phyloP scores from a whole-genome alignment of 2,329 filamentous ascomycete species.

The Penicillium aurantiogriseum region DNA sequence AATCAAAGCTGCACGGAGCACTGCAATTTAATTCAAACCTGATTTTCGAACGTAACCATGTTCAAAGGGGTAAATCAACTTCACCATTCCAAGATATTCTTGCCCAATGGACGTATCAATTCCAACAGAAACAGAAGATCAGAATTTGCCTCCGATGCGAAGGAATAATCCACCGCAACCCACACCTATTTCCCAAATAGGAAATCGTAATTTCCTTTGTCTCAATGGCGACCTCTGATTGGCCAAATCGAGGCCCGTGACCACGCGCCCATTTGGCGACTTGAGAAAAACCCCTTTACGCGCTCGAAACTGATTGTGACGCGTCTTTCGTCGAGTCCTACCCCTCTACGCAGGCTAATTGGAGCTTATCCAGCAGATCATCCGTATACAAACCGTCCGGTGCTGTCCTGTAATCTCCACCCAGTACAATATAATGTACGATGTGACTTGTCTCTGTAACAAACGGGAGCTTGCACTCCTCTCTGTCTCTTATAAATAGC shows the following conservation, averaged over 20 bases:
- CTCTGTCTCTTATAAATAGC: slow-evolving; percentile 4
- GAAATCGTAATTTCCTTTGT: slow-evolving; percentile 14
- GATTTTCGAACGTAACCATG: background rate
- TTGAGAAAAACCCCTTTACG: slow-evolving; percentile 32
- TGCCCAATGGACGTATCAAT: background rate
- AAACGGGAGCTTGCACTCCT: background rate
- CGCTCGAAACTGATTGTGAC: slow-evolving; percentile 29
- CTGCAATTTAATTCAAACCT: background rate
- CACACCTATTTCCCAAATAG: background rate
- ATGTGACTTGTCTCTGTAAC: slow-evolving; percentile 1
- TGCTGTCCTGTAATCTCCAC: background rate
- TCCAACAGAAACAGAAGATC: background rate
- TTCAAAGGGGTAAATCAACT: background rate
- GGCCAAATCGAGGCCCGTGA: slow-evolving; percentile 32
- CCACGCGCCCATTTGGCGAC: slow-evolving; percentile 40
- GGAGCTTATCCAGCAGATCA: slow-evolving; percentile 2
- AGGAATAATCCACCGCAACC: background rate
- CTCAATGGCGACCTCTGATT: slow-evolving; percentile 20
- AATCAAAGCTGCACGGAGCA: slow-evolving; percentile 1
- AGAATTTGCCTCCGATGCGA: background rate
- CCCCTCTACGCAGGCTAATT: background rate
- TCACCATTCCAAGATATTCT: background rate
- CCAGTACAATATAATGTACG: background rate
- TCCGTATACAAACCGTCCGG: slow-evolving; percentile 1
- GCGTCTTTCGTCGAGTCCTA: slow-evolving; percentile 5